Percentiles rank a stretch among this genome's conserved stretches.
phyloP scores from a whole-genome alignment of 1,139 yeast species.

The Nematodospora anomalae region DNA sequence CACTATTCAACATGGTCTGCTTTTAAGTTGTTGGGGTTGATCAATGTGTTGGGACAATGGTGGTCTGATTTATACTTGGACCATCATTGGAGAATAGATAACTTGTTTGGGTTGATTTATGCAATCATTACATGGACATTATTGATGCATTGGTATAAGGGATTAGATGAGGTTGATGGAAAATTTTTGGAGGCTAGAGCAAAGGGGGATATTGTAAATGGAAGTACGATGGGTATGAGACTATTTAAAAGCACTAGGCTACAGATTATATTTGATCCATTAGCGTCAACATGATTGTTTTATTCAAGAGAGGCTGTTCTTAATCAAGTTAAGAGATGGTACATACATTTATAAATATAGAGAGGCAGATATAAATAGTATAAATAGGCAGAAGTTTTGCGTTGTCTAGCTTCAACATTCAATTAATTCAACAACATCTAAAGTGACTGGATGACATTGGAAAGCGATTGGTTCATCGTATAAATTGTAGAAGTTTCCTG shows the following conservation, averaged over 20 bases:
- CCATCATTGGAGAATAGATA: conserved; percentile 67
- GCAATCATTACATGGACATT: conserved; percentile 22
- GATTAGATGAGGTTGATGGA: conserved; percentile 28
- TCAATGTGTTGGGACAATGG: conserved; percentile 57
- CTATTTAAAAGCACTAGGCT: conserved; percentile 46
- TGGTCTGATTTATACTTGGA: conserved; percentile 74
- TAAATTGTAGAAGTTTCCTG: conserved; percentile 44
- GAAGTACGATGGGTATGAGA: conserved; percentile 58
- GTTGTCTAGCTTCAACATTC: conserved; percentile 24
- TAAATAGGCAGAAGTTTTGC: conserved; percentile 32
- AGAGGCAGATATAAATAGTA: neutral
- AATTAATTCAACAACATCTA: conserved; percentile 38
- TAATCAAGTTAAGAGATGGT: conserved; percentile 1
- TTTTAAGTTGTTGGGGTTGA: conserved; percentile 33
- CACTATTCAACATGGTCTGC: conserved; percentile 41
- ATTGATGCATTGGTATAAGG: conserved; percentile 20
- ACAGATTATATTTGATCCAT: conserved; percentile 54
- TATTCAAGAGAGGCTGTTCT: too few relatives aligned
- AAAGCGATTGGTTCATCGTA: conserved; percentile 33
- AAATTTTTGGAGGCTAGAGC: conserved; percentile 23
- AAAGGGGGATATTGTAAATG: conserved; percentile 9
- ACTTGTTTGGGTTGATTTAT: conserved; percentile 38
- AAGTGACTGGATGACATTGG: conserved; percentile 38
- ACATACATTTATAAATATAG: neutral
- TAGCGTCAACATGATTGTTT: conserved; percentile 7